A percentile compares a stretch with the other conserved stretches of the same genome.
Conservation (phyloP, 2,329 filamentous ascomycete genomes). For the Phialemonium atrogriseum region DNA sequence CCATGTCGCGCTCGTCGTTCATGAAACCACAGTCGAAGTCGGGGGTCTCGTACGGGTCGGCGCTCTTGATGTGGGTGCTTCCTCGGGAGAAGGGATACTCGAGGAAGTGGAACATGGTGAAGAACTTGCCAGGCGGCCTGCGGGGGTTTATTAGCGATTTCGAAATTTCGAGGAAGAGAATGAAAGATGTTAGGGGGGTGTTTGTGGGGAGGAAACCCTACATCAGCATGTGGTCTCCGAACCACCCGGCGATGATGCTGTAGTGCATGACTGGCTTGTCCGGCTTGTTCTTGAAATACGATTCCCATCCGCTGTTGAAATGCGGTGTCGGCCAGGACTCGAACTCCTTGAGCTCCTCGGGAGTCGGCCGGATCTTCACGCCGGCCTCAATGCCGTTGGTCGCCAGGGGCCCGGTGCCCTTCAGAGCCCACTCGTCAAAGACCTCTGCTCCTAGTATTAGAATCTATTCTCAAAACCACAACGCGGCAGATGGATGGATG, state of each 20-base stretch:
- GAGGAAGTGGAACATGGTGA: constrained; percentile 77
- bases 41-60: constrained; percentile 64
- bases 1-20: constrained; percentile 81
- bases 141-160: no score
- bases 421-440: constrained; percentile 69
- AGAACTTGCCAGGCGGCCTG: constrained; percentile 71
- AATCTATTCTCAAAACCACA: accelerated
- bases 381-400: constrained; percentile 77
- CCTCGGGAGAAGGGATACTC: constrained; percentile 72
- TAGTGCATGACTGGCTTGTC: constrained; percentile 88
- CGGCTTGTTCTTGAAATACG: constrained; percentile 76
- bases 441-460: constrained; percentile 42
- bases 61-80: constrained; percentile 60
- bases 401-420: constrained; percentile 68
- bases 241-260: constrained; percentile 63
- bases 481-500: background rate
- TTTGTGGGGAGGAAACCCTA: constrained; percentile 17
- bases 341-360: constrained; percentile 59
- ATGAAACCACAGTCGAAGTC: constrained; percentile 80
- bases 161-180: no score
- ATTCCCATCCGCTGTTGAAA: constrained; percentile 69
- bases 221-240: constrained; percentile 54
- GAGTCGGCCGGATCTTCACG: constrained; percentile 66
- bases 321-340: constrained; percentile 66
- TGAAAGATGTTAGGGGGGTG: no score